These are phyloP conservation scores for Sesbania bispinosa DNA, from an alignment of 306 rosid genomes.

Conservation along the genomic window DNA sequence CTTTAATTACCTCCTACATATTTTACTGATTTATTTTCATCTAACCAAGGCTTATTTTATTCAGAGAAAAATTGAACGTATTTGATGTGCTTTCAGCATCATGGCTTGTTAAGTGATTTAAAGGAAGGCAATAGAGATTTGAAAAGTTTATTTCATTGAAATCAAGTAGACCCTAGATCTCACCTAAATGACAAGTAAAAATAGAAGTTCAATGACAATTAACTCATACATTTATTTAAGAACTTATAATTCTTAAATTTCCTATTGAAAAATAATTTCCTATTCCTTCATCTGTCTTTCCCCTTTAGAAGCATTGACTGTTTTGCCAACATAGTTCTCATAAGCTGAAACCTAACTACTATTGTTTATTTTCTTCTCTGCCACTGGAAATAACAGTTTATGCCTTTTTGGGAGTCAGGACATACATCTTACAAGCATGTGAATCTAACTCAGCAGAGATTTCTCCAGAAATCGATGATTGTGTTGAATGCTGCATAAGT, in stretches of 20 bases:
- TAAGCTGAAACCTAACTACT: neutral
- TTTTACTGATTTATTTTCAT: neutral
- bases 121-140: neutral
- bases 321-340: neutral
- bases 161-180: neutral
- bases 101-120: neutral
- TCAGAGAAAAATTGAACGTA: neutral
- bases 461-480: constrained; percentile 21
- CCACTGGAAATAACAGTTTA: no score
- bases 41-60: neutral
- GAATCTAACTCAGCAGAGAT: constrained; percentile 43
- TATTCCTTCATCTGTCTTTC: neutral
- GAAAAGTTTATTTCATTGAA: constrained; percentile 7
- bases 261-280: neutral
- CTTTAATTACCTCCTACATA: neutral
- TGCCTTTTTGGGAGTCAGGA: constrained; percentile 44
- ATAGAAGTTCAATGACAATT: neutral
- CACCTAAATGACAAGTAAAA: neutral
- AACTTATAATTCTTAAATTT: constrained; percentile 3
- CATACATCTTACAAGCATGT: constrained; percentile 68
- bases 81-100: neutral
- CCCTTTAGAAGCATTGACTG: neutral
- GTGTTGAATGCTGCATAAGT: constrained; percentile 50
- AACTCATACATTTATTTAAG: neutral
- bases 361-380: neutral